phyloP scores from a whole-genome alignment of 345 rosid genomes.

The Lepidium aucheri region DNA sequence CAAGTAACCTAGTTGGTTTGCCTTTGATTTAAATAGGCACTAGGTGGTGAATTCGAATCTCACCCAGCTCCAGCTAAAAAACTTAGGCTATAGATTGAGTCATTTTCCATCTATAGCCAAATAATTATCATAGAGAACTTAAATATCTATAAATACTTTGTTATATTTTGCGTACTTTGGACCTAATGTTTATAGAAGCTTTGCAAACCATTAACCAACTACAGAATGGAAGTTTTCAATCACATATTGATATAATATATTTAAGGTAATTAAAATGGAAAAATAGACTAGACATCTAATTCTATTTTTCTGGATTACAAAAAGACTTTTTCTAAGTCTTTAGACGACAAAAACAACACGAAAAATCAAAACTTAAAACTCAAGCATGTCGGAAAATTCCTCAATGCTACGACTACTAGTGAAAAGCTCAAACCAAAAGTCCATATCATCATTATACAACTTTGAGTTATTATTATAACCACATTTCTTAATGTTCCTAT shows the following conservation, averaged over 20 bases:
- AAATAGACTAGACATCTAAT: neutral
- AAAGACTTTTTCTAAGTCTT: neutral
- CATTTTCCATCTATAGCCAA: too few relatives aligned
- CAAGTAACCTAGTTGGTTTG: too few relatives aligned
- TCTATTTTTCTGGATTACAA: conserved; percentile 15
- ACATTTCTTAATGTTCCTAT: neutral
- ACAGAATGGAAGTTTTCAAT: neutral
- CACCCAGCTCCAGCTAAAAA: too few relatives aligned
- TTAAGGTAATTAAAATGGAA: neutral
- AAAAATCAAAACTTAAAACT: conserved; percentile 22
- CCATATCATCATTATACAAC: conserved; percentile 33
- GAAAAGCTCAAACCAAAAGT: conserved; percentile 48
- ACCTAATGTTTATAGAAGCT: neutral
- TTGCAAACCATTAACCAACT: neutral
- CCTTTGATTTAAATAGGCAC: too few relatives aligned
- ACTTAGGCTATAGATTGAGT: too few relatives aligned
- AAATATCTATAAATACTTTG: too few relatives aligned
- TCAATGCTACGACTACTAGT: conserved; percentile 31
- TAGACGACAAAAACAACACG: neutral
- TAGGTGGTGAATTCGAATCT: too few relatives aligned
- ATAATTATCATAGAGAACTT: neutral
- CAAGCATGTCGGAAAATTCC: conserved; percentile 33
- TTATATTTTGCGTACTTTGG: neutral
- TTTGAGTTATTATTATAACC: conserved; percentile 11
- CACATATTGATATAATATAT: neutral